These are phyloP conservation scores for Trichoderma sp. DNA, from an alignment of 2,329 filamentous ascomycete genomes.

Conservation along the genomic window DNA sequence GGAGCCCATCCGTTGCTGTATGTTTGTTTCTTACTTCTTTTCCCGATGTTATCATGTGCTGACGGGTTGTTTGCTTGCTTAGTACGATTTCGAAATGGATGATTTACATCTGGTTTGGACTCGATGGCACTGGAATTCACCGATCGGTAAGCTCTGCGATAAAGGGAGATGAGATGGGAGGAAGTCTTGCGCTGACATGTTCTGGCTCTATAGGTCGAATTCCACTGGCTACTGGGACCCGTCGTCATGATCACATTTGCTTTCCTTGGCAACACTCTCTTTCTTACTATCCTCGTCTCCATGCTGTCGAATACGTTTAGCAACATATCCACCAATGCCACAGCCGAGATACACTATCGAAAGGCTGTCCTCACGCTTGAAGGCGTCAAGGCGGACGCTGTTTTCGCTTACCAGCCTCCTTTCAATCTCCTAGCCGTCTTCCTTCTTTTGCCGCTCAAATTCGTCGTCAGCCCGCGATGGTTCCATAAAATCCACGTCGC, in stretches of 20 bases:
- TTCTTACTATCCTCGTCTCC: constrained; percentile 84
- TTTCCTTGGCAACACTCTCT: constrained; percentile 82
- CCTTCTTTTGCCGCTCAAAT: constrained; percentile 73
- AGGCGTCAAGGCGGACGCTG: constrained; percentile 79
- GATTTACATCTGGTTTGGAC: constrained; percentile 89
- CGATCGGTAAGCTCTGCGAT: constrained; percentile 43
- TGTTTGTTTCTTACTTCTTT: constrained; percentile 23
- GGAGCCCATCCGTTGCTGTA: constrained; percentile 58
- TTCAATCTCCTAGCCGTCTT: constrained; percentile 79
- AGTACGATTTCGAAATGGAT: constrained; percentile 83
- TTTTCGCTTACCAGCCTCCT: constrained; percentile 79
- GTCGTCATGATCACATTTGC: constrained; percentile 79
- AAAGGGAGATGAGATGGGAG: neutral
- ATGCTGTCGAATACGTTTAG: constrained; percentile 84
- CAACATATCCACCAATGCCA: constrained; percentile 72
- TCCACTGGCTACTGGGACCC: constrained; percentile 78
- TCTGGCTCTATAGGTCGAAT: constrained; percentile 52
- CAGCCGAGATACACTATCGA: constrained; percentile 81
- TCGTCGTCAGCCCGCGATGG: constrained; percentile 75
- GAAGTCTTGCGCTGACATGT: neutral
- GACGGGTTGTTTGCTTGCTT: neutral
- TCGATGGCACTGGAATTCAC: constrained; percentile 68
- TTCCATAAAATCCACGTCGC: constrained; percentile 88
- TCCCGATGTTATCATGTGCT: neutral
- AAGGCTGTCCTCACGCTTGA: constrained; percentile 79